Percentiles rank a stretch among this genome's conserved stretches.
These are phyloP conservation scores for Haematococcus lacustris DNA, from an alignment of 139 green algal genomes.

Conservation along the genomic window DNA sequence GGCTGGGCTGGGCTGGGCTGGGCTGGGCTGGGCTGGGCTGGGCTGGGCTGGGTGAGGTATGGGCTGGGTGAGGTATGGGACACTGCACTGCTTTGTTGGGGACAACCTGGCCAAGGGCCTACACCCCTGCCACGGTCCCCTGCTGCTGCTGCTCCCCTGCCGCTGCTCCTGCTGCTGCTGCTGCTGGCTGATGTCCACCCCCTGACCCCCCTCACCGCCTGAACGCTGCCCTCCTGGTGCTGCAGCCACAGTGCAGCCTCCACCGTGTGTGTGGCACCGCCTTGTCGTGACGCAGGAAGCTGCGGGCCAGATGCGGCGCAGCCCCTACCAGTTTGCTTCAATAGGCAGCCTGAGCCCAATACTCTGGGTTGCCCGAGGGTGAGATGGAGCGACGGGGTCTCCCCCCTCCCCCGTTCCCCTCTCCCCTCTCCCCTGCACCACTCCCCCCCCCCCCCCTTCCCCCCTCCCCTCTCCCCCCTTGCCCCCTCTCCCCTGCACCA, in stretches of 20 bases:
- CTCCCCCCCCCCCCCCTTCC: no score
- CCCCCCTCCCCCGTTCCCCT: no score
- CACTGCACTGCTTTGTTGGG: no score
- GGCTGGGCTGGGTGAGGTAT: no score
- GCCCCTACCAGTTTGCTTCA: constrained; percentile 79
- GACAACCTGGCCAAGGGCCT: neutral
- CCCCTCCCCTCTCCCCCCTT: no score
- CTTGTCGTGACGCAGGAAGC: constrained; percentile 59
- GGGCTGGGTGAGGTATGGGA: no score
- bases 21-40: no score
- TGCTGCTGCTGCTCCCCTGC: neutral
- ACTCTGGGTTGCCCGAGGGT: constrained; percentile 77
- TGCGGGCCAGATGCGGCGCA: constrained; percentile 83
- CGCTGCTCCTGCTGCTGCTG: neutral
- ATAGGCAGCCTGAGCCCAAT: constrained; percentile 76
- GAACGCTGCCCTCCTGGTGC: neutral
- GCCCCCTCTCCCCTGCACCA: no score
- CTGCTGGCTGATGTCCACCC: neutral
- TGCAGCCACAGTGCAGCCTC: neutral
- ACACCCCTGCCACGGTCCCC: neutral
- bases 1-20: no score
- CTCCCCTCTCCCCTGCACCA: no score
- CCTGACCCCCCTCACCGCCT: neutral
- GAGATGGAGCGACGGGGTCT: no score
- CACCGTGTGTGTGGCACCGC: neutral